Evolutionary conservation across 805 yeast species (phyloP).

Genomic region (Saturnispora sanitii): DNA sequence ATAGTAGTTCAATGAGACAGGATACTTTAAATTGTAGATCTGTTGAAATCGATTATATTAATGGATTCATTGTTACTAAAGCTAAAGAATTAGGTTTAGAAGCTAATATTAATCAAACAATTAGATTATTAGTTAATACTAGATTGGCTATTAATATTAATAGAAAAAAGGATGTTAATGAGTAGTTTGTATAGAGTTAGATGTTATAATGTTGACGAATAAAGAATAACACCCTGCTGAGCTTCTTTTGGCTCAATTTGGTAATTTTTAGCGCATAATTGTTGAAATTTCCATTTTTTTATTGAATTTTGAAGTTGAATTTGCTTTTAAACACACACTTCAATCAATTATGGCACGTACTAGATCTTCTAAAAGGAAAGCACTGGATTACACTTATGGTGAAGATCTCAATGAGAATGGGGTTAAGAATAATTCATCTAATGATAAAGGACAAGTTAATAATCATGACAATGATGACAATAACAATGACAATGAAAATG

Average conservation of each 20-base stretch:
- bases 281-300: too few relatives aligned
- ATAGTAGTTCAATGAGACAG: constrained; percentile 62
- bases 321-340: background rate
- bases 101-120: constrained; percentile 39
- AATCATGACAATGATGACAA: background rate
- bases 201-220: too few relatives aligned
- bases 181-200: too few relatives aligned
- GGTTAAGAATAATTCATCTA: background rate
- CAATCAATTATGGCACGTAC: background rate
- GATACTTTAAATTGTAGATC: constrained; percentile 47
- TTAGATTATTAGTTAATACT: constrained; percentile 20
- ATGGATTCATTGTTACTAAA: constrained; percentile 60
- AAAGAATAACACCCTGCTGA: too few relatives aligned
- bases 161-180: background rate
- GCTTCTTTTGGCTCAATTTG: too few relatives aligned
- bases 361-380: background rate
- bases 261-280: too few relatives aligned
- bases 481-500: constrained; percentile 2
- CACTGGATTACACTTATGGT: constrained; percentile 8
- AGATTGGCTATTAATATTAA: constrained; percentile 2
- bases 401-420: constrained; percentile 11
- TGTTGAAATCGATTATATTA: constrained; percentile 76
- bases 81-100: constrained; percentile 37
- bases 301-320: too few relatives aligned
- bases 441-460: background rate